Percentiles rank a stretch among this genome's conserved stretches.
These are phyloP conservation scores for Tolypocladium tropicale DNA, from an alignment of 2,329 filamentous ascomycete genomes.

Conservation along the genomic window DNA sequence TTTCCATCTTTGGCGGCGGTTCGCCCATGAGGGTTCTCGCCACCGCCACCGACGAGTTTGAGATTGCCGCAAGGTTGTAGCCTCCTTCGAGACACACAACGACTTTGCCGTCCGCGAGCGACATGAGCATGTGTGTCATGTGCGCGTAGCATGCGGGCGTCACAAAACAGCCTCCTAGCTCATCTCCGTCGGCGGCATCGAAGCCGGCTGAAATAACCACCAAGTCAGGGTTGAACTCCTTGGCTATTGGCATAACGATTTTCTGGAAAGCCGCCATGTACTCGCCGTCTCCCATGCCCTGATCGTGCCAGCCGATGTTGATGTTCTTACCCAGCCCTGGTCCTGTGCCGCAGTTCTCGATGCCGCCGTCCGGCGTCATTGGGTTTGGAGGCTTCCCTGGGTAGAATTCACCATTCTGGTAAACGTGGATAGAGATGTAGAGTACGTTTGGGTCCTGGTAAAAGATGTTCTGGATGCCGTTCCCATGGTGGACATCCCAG, in stretches of 20 bases:
- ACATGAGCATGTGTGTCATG: slow-evolving; percentile 99
- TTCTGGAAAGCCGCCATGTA: slow-evolving; percentile 95
- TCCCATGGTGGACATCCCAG: slow-evolving; percentile 77
- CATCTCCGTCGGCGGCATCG: slow-evolving; percentile 87
- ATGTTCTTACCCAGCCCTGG: slow-evolving; percentile 50
- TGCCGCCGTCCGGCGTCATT: slow-evolving; percentile 48
- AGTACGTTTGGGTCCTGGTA: slow-evolving; percentile 91
- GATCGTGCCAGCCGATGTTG: slow-evolving; percentile 57
- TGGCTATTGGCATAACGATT: slow-evolving; percentile 90
- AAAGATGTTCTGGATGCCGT: slow-evolving; percentile 93
- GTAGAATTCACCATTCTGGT: slow-evolving; percentile 75
- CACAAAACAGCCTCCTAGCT: slow-evolving; percentile 87
- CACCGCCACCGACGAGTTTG: slow-evolving; percentile 82
- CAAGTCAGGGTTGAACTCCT: slow-evolving; percentile 86
- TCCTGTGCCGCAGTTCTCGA: slow-evolving; percentile 48
- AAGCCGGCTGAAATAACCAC: slow-evolving; percentile 95
- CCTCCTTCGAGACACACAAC: slow-evolving; percentile 92
- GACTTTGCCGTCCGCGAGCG: slow-evolving; percentile 77
- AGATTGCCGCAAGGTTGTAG: slow-evolving; percentile 90
- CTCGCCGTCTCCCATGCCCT: slow-evolving; percentile 89
- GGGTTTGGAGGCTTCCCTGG: slow-evolving; percentile 54
- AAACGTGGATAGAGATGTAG: slow-evolving; percentile 92
- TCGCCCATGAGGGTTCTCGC: slow-evolving; percentile 93
- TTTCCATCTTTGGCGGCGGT: slow-evolving; percentile 56
- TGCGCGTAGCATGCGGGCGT: slow-evolving; percentile 87